A percentile compares a stretch with the other conserved stretches of the same genome.
phyloP scores from a whole-genome alignment of 306 rosid species.

The peach (Prunus persica) region DNA sequence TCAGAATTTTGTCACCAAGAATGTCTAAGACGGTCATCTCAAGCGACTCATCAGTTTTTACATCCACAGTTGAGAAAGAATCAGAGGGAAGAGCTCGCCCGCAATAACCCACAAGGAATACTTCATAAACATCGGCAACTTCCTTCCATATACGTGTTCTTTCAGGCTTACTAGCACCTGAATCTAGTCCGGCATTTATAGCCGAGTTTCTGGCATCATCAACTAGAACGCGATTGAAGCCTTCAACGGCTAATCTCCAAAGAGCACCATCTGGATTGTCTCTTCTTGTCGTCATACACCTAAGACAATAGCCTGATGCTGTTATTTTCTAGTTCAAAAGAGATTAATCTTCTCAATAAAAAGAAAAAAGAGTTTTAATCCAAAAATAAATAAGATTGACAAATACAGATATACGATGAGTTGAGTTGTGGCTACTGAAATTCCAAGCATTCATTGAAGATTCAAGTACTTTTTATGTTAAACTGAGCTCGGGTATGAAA shows the following conservation, averaged over 20 bases:
- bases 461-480: not conserved
- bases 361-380: not conserved
- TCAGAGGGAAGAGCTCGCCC: constrained; percentile 87
- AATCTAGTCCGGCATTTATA: constrained; percentile 39
- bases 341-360: not conserved
- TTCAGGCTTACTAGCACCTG: constrained; percentile 57
- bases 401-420: not conserved
- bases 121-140: constrained; percentile 88
- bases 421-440: not conserved
- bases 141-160: constrained; percentile 90
- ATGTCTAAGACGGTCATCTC: constrained; percentile 70
- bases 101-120: constrained; percentile 93
- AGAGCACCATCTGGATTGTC: constrained; percentile 83
- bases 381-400: constrained; percentile 8
- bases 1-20: constrained; percentile 83
- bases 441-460: not conserved
- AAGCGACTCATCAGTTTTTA: constrained; percentile 77
- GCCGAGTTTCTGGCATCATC: constrained; percentile 52
- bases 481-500: not conserved
- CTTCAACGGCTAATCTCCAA: constrained; percentile 88
- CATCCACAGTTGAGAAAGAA: constrained; percentile 61
- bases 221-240: constrained; percentile 62
- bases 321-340: constrained; percentile 16
- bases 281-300: constrained; percentile 98
- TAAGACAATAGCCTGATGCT: constrained; percentile 27